Percentiles rank a stretch among this genome's conserved stretches.
Conservation (phyloP, 768 basidiomycete species). For the Hygrophoropsis aurantiaca region DNA sequence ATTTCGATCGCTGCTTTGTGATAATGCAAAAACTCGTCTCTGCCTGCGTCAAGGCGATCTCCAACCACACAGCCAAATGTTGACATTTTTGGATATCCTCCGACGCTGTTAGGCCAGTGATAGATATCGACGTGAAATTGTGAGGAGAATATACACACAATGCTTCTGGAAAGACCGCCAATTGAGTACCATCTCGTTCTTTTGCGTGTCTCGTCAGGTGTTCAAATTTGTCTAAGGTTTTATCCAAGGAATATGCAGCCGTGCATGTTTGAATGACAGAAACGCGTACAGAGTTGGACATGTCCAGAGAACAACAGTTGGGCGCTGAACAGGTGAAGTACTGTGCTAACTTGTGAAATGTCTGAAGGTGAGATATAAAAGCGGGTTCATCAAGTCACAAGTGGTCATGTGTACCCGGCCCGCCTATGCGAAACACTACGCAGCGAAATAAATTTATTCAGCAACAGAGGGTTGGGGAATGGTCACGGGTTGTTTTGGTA, state of each 20-base stretch:
- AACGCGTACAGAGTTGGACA: slow-evolving; percentile 39
- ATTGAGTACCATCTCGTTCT: slow-evolving; percentile 44
- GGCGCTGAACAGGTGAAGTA: too few relatives aligned
- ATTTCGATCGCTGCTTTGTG: slow-evolving; percentile 54
- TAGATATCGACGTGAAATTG: neutral
- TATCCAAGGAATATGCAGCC: slow-evolving; percentile 42
- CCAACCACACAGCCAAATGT: slow-evolving; percentile 46
- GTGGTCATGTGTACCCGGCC: too few relatives aligned
- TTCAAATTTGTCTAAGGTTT: slow-evolving; percentile 52
- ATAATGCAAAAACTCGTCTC: slow-evolving; percentile 61
- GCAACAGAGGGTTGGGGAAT: slow-evolving; percentile 1
- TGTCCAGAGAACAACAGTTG: slow-evolving; percentile 4
- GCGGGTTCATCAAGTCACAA: too few relatives aligned
- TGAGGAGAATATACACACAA: slow-evolving; percentile 38
- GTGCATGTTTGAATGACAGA: slow-evolving; percentile 56
- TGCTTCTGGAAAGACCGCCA: slow-evolving; percentile 58
- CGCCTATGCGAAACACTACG: slow-evolving; percentile 5
- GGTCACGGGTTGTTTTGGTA: slow-evolving; percentile 39
- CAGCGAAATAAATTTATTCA: slow-evolving; percentile 10
- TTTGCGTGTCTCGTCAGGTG: slow-evolving; percentile 43
- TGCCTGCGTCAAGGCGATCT: slow-evolving; percentile 45
- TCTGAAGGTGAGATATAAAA: too few relatives aligned
- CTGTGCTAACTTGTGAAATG: too few relatives aligned
- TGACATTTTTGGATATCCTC: slow-evolving; percentile 61
- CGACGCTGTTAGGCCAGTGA: slow-evolving; percentile 35